Base-by-base conservation (phyloP, 1,284 basidiomycete genomes). In the Trichosporon sp. region DNA sequence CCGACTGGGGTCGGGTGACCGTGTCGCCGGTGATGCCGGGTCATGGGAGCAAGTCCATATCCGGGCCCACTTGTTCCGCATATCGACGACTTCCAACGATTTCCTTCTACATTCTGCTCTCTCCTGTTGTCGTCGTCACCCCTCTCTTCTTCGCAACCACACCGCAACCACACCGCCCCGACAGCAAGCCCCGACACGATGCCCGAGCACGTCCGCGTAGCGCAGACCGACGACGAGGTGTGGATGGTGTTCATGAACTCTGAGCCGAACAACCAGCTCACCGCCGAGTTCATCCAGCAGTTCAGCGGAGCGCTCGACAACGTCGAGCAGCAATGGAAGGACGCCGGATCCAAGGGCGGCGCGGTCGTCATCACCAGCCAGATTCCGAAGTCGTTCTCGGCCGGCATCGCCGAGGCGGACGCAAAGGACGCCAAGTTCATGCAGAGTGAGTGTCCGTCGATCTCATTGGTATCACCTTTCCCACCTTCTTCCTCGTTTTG, bases 311-410 rank as follows among this genome's bases (percentile, higher is more conserved):
- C 56, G 6, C 56, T 60, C 29, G 56, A 60, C 56, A 31, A 29
- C 6, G 27, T 60, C 56, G 56, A 60, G 56, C 56, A 60, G 56
- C 56, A 60, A 29, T 60, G 56, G 56, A 51, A 32, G 15, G 47
- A 56, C 11, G 23, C 53, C 84, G 85, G 72, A n/a, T 29, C 34
- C 31, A 74, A 72, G 35, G 79, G 78, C 5, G 93, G 92, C 18
- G 89, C 91, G 1, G 81, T 95, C 44, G 88, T 95, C 66, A 88
- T 95, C 62, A 88, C 92, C 64, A 86, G 86, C 70, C 86, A 86
- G 68, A 89, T 91, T 77, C 87, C 92, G 76, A 94, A 93, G 83
- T 95, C 94, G 86, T 95, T 94, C 83, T 91, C 90, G 81, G 94
- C 93, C 78, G 92, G 92, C 1, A 86, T 95, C 64, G 91, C 93